phyloP scores from a whole-genome alignment of 2,329 filamentous ascomycete species.

The Cordyceps farinosa region DNA sequence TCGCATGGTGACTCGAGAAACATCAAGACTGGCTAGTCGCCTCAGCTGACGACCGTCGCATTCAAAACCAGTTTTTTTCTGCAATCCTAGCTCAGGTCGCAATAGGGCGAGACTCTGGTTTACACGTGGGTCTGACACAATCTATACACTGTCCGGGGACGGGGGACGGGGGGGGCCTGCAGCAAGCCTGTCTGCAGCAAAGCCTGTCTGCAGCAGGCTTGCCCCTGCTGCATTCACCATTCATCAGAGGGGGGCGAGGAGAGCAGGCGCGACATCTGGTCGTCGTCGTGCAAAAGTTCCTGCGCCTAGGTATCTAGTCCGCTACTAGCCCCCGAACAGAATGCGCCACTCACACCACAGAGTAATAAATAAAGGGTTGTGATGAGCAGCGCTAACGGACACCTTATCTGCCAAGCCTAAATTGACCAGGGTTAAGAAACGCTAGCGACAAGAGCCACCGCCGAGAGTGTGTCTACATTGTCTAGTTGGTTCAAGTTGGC shows the following conservation, averaged over 20 bases:
- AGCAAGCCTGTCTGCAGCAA: too few relatives aligned
- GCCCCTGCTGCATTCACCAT: not conserved
- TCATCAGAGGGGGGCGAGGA: too few relatives aligned
- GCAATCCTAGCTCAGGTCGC: not conserved
- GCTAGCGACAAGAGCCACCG: not conserved
- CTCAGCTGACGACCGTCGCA: constrained; percentile 8
- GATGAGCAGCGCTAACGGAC: constrained; percentile 2
- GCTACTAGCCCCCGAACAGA: not conserved
- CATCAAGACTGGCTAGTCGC: not conserved
- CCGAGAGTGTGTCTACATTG: not conserved
- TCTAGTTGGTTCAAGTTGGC: not conserved
- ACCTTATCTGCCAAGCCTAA: constrained; percentile 20
- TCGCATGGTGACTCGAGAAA: not conserved
- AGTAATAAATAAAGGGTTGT: not conserved
- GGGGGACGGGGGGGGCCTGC: not conserved
- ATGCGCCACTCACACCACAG: not conserved
- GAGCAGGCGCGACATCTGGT: not conserved
- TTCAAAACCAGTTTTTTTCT: not conserved
- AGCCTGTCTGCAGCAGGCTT: too few relatives aligned
- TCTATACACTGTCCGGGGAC: not conserved
- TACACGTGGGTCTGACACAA: not conserved
- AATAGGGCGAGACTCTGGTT: not conserved
- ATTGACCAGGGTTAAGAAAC: not conserved
- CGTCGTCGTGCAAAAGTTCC: constrained; percentile 8
- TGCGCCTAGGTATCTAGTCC: not conserved